phyloP scores from a whole-genome alignment of 2,329 filamentous ascomycete genomes.

The Xylaria digitata region DNA sequence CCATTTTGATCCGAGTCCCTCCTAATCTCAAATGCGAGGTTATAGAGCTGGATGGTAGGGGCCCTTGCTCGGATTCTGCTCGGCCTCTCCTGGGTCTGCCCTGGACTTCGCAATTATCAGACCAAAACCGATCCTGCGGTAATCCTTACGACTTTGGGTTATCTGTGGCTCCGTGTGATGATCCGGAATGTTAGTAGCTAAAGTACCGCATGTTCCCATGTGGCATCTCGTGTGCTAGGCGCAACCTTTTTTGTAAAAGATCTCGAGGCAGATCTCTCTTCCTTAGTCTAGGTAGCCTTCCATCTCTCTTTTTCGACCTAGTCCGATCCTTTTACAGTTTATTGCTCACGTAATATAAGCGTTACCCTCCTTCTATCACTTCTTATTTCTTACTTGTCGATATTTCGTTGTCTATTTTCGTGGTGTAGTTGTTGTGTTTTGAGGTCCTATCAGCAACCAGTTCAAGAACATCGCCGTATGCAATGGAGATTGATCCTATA shows the following conservation, averaged over 20 bases:
- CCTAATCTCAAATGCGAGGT: constrained; percentile 18
- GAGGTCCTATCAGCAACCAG: constrained; percentile 8
- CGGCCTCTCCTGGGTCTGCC: constrained; percentile 9
- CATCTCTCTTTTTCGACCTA: constrained; percentile 19
- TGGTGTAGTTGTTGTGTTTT: constrained; percentile 17
- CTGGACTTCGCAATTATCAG: constrained; percentile 27
- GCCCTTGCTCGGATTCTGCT: constrained; percentile 17
- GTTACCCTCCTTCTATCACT: constrained; percentile 17
- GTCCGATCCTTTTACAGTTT: constrained; percentile 21
- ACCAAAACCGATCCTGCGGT: constrained; percentile 30
- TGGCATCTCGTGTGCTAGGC: neutral
- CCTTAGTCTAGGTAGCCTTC: constrained; percentile 20
- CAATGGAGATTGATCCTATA: constrained; percentile 41
- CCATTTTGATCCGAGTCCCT: constrained; percentile 17
- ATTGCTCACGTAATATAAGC: constrained; percentile 32
- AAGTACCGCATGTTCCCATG: constrained; percentile 24
- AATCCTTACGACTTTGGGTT: constrained; percentile 31
- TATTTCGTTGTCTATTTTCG: constrained; percentile 21
- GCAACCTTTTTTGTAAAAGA: constrained; percentile 21
- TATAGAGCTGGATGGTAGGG: constrained; percentile 15
- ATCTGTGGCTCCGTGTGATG: constrained; percentile 28
- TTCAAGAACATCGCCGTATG: neutral
- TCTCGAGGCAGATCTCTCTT: constrained; percentile 24
- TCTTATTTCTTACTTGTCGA: constrained; percentile 19
- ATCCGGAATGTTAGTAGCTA: constrained; percentile 2